Evolutionary conservation across 2,329 filamentous ascomycete species (phyloP).

Genomic region (Sporothrix brunneoviolacea): DNA sequence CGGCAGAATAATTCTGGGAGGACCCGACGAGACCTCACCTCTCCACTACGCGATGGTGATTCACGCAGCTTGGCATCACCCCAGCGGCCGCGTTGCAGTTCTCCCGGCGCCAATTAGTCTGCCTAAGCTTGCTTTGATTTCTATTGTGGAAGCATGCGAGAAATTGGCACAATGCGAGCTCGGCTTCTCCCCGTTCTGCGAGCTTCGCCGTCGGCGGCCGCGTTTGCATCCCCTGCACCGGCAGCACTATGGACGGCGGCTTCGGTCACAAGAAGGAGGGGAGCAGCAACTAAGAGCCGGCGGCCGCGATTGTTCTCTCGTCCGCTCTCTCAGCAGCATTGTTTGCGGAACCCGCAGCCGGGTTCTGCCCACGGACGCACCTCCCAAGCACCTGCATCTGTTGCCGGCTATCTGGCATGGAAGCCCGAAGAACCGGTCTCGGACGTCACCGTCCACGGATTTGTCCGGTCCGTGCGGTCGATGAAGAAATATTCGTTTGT

Average conservation of each 20-base stretch:
- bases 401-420: constrained; percentile 52
- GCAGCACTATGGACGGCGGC: not conserved
- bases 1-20: not conserved
- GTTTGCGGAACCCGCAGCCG: constrained; percentile 7
- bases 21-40: too few relatives aligned
- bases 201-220: not conserved
- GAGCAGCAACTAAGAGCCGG: too few relatives aligned
- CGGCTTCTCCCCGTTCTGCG: not conserved
- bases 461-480: constrained; percentile 75
- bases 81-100: too few relatives aligned
- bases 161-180: not conserved
- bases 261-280: too few relatives aligned
- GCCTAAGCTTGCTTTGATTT: too few relatives aligned
- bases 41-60: too few relatives aligned
- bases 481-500: constrained; percentile 82
- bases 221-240: not conserved
- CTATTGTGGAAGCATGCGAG: too few relatives aligned
- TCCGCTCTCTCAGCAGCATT: not conserved
- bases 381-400: constrained; percentile 30
- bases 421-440: constrained; percentile 36
- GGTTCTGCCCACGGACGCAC: too few relatives aligned
- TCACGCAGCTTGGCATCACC: too few relatives aligned
- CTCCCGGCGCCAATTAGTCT: too few relatives aligned
- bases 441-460: constrained; percentile 64
- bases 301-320: not conserved